Percentiles rank a stretch among this genome's conserved stretches.
Conservation (phyloP, 1,139 yeast species). For the Suhomyces ambrosiae region DNA sequence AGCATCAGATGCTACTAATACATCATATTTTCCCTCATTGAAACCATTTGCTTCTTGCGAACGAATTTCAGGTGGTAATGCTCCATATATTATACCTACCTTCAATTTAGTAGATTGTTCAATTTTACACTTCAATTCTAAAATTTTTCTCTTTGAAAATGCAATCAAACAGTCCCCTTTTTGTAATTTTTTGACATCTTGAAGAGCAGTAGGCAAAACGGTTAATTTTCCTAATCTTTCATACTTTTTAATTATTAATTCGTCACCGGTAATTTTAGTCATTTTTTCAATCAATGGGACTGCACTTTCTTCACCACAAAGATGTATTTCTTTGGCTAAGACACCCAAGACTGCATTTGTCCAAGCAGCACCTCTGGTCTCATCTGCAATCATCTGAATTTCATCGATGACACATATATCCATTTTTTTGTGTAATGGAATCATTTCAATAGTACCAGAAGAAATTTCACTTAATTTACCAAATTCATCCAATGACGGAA, state of each 20-base stretch:
- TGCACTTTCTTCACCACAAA: conserved; percentile 91
- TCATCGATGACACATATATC: conserved; percentile 95
- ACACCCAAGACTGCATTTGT: conserved; percentile 88
- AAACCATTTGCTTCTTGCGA: conserved; percentile 80
- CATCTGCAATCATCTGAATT: conserved; percentile 90
- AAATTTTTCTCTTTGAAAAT: conserved; percentile 73
- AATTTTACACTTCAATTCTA: conserved; percentile 64
- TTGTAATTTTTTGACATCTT: conserved; percentile 39
- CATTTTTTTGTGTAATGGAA: conserved; percentile 63
- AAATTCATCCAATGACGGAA: conserved; percentile 63
- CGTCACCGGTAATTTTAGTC: conserved; percentile 76
- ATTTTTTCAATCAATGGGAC: conserved; percentile 64
- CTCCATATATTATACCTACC: conserved; percentile 93
- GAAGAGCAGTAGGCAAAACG: conserved; percentile 46
- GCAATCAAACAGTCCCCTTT: conserved; percentile 91
- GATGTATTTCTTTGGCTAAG: conserved; percentile 79
- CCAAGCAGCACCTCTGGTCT: conserved; percentile 90
- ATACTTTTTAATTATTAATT: conserved; percentile 65
- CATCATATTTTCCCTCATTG: conserved; percentile 73
- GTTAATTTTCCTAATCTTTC: conserved; percentile 72
- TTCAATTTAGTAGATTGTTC: conserved; percentile 61
- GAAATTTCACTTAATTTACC: conserved; percentile 76
- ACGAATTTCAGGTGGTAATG: conserved; percentile 93
- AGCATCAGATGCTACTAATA: conserved; percentile 93
- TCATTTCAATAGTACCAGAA: conserved; percentile 94